phyloP scores from a whole-genome alignment of 208 protist genomes.

The Endotrypanum monterogeii region DNA sequence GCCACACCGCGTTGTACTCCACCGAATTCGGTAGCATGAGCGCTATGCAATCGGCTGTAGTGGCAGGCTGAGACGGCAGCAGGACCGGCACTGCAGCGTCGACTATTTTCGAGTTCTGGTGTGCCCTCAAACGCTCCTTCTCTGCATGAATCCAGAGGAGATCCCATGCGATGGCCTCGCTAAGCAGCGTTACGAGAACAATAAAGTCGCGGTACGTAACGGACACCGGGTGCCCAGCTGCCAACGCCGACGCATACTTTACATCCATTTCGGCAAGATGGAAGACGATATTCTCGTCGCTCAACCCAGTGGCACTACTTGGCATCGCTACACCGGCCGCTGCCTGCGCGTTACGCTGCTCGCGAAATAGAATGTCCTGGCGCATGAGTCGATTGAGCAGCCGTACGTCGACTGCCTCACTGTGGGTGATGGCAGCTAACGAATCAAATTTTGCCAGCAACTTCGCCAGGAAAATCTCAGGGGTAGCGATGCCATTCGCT shows the following conservation, averaged over 20 bases:
- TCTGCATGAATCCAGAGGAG: slow-evolving; percentile 34
- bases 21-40: slow-evolving; percentile 62
- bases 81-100: neutral
- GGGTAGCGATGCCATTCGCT: slow-evolving; percentile 5
- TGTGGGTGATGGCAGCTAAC: slow-evolving; percentile 48
- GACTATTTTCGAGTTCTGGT: neutral
- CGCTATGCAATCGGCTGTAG: slow-evolving; percentile 38
- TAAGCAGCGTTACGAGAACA: slow-evolving; percentile 37
- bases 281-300: slow-evolving; percentile 27
- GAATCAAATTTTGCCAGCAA: slow-evolving; percentile 38
- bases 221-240: slow-evolving; percentile 16
- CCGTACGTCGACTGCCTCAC: slow-evolving; percentile 43
- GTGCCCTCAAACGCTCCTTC: slow-evolving; percentile 2
- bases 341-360: slow-evolving; percentile 23
- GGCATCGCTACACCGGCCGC: neutral
- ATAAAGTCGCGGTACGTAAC: slow-evolving; percentile 55
- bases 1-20: slow-evolving; percentile 65
- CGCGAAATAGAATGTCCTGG: slow-evolving; percentile 32
- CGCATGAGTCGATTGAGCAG: slow-evolving; percentile 33
- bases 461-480: slow-evolving; percentile 17
- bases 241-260: slow-evolving; percentile 11
- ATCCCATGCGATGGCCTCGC: slow-evolving; percentile 56
- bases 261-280: slow-evolving; percentile 29
- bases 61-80: neutral
- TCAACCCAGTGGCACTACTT: neutral